phyloP scores from a whole-genome alignment of 108 stramenopile genomes.

The Nitzschia sp. region DNA sequence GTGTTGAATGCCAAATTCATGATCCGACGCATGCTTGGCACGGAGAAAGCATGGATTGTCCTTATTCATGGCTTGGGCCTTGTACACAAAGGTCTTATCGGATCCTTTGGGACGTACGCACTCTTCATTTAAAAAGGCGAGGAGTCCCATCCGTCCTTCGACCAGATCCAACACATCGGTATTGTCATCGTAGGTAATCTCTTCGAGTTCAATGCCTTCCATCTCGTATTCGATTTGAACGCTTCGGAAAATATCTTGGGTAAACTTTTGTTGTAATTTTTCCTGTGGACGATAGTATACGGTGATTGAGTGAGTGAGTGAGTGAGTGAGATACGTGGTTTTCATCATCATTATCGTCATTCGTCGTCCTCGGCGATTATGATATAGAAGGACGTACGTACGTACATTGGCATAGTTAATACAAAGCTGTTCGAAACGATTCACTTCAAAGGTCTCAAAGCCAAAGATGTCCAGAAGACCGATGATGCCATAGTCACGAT shows the following conservation, averaged over 20 bases:
- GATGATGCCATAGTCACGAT: constrained; percentile 58
- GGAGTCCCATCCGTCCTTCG: constrained; percentile 92
- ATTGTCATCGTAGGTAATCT: constrained; percentile 94
- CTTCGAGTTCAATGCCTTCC: constrained; percentile 90
- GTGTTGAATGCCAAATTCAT: constrained; percentile 88
- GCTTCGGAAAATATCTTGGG: constrained; percentile 73
- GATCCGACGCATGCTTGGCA: constrained; percentile 57
- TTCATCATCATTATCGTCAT: too few relatives aligned
- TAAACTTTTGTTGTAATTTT: constrained; percentile 93
- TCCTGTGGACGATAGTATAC: too few relatives aligned
- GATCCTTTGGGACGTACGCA: constrained; percentile 89
- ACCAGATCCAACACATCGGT: constrained; percentile 90
- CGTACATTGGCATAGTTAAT: constrained; percentile 98
- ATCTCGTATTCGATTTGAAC: constrained; percentile 89
- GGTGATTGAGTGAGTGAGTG: too few relatives aligned
- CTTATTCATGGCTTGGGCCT: constrained; percentile 68
- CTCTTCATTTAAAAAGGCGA: constrained; percentile 96
- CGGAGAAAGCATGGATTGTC: constrained; percentile 58
- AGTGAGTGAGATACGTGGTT: too few relatives aligned
- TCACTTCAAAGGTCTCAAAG: constrained; percentile 91
- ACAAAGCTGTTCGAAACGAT: constrained; percentile 91
- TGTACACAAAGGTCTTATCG: constrained; percentile 87
- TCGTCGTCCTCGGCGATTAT: too few relatives aligned
- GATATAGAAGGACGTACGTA: too few relatives aligned
- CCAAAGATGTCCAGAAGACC: constrained; percentile 96